These are phyloP conservation scores for Gossypium trilobum DNA, from an alignment of 441 rosid genomes.

Conservation along the genomic window DNA sequence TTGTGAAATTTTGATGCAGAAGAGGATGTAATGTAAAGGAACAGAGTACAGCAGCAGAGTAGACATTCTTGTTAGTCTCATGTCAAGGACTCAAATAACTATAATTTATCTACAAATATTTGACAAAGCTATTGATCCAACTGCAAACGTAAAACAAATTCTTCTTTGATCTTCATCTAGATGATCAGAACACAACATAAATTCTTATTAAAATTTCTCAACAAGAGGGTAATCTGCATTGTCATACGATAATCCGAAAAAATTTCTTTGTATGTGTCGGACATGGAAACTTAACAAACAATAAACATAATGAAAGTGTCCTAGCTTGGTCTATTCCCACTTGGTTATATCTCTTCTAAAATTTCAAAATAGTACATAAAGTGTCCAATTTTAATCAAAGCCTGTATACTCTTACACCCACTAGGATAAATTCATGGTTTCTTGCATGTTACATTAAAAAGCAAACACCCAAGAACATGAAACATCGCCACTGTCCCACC, in stretches of 20 bases:
- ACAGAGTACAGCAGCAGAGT: not conserved
- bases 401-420: not conserved
- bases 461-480: not conserved
- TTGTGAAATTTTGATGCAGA: not conserved
- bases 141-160: no score
- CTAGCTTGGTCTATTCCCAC: not conserved
- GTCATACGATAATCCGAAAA: no score
- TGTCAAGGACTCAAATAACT: no score
- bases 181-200: no score
- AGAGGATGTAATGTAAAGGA: not conserved
- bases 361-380: not conserved
- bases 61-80: not conserved
- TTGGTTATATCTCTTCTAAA: not conserved
- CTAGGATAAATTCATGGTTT: not conserved
- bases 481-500: not conserved
- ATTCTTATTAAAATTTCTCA: no score
- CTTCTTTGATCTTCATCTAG: no score
- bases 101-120: not conserved
- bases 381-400: not conserved
- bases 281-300: not conserved
- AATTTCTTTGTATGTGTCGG: not conserved
- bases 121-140: not conserved
- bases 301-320: not conserved
- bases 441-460: not conserved
- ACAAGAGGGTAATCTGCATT: no score